A percentile compares a stretch with the other conserved stretches of the same genome.
These are phyloP conservation scores for Fragaria ananassa DNA, from an alignment of 306 rosid species.

Conservation along the genomic window DNA sequence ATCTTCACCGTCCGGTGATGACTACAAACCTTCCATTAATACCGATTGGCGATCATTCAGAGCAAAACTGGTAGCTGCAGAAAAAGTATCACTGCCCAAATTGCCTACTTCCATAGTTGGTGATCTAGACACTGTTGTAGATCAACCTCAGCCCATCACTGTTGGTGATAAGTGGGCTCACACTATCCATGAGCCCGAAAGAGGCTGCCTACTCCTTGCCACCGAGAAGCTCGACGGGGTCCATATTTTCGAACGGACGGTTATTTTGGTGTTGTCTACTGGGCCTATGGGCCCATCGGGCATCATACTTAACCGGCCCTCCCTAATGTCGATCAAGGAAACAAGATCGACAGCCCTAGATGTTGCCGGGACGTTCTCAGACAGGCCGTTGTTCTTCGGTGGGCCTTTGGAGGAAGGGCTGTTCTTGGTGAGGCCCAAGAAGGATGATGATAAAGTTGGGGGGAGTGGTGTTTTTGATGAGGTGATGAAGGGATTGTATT, in stretches of 20 bases:
- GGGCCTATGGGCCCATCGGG: constrained; percentile 79
- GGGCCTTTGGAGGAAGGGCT: constrained; percentile 79
- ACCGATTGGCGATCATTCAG: constrained; percentile 84
- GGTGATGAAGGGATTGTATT: constrained; percentile 80
- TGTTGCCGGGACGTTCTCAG: constrained; percentile 54
- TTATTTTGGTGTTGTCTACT: constrained; percentile 58
- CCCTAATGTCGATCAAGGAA: constrained; percentile 84
- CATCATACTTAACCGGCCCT: constrained; percentile 71
- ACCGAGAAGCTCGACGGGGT: constrained; percentile 81
- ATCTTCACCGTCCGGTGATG: constrained; percentile 45
- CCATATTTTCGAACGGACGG: constrained; percentile 77
- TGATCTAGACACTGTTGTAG: constrained; percentile 46
- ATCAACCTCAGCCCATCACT: constrained; percentile 38
- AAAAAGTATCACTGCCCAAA: constrained; percentile 28
- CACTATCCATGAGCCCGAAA: constrained; percentile 74
- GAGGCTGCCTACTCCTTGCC: constrained; percentile 79
- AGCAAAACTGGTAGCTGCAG: constrained; percentile 74
- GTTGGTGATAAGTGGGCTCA: constrained; percentile 90
- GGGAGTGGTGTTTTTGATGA: constrained; percentile 75
- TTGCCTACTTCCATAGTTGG: constrained; percentile 24
- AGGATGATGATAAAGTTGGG: constrained; percentile 33
- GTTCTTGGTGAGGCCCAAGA: constrained; percentile 63
- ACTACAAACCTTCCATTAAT: constrained; percentile 19
- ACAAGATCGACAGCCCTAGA: constrained; percentile 67
- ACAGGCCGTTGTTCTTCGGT: constrained; percentile 75